phyloP scores from a whole-genome alignment of 208 protist genomes.

The Kentomonas sorsogonicus region DNA sequence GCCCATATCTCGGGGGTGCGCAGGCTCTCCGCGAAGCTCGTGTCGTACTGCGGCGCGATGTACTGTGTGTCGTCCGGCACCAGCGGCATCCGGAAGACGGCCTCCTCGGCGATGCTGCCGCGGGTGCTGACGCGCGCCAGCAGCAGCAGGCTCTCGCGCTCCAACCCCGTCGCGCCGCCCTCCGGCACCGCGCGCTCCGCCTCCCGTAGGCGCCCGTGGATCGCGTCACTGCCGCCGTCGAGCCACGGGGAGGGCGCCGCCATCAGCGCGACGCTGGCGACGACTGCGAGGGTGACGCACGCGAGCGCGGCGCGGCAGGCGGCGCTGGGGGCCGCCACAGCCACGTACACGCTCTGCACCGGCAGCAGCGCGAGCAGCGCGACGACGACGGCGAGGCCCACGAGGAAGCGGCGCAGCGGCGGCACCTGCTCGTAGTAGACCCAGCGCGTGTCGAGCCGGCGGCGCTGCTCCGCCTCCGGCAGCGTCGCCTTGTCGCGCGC shows the following conservation, averaged over 20 bases:
- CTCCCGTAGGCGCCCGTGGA: constrained; percentile 14
- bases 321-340: constrained; percentile 27
- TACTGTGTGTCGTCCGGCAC: constrained; percentile 30
- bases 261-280: constrained; percentile 33
- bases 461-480: constrained; percentile 20
- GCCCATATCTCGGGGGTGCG: constrained; percentile 46
- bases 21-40: constrained; percentile 45
- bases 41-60: constrained; percentile 76
- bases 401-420: constrained; percentile 48
- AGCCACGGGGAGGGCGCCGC: constrained; percentile 49
- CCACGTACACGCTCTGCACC: constrained; percentile 37
- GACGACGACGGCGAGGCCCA: constrained; percentile 52
- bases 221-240: constrained; percentile 26
- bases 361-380: constrained; percentile 65
- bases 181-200: neutral
- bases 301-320: constrained; percentile 34
- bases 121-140: constrained; percentile 19
- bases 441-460: constrained; percentile 30
- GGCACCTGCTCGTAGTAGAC: constrained; percentile 65
- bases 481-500: constrained; percentile 42
- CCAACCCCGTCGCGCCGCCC: constrained; percentile 14
- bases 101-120: constrained; percentile 32
- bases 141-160: constrained; percentile 35
- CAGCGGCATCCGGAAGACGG: constrained; percentile 22
- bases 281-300: constrained; percentile 22